Percentiles rank a stretch among this genome's conserved stretches.
These are phyloP conservation scores for Setaria italica DNA, from an alignment of 202 grass and related monocot species.

Conservation along the genomic window DNA sequence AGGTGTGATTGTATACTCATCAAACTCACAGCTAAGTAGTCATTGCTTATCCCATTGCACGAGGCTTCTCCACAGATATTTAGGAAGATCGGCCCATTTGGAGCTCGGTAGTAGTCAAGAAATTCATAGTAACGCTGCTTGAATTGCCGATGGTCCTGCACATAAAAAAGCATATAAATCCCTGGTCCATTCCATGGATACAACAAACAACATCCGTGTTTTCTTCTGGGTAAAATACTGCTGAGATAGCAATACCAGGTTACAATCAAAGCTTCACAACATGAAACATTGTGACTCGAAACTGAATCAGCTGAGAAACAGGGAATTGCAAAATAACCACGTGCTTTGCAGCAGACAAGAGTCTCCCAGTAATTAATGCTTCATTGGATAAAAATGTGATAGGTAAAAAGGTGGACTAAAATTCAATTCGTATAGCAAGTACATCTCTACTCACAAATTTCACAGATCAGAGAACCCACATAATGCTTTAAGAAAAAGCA, in stretches of 20 bases:
- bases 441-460: background rate
- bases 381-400: background rate
- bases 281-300: background rate
- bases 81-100: constrained; percentile 84
- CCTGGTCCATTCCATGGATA: constrained; percentile 7
- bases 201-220: background rate
- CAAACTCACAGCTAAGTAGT: constrained; percentile 86
- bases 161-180: constrained; percentile 17
- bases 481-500: background rate
- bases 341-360: background rate
- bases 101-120: constrained; percentile 75
- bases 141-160: constrained; percentile 87
- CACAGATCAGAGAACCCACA: background rate
- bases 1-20: constrained; percentile 16
- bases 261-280: constrained; percentile 19
- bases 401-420: background rate
- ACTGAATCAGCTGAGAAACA: background rate
- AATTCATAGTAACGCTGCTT: constrained; percentile 89
- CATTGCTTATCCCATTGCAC: constrained; percentile 80
- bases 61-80: constrained; percentile 86
- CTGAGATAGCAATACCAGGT: background rate
- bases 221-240: background rate
- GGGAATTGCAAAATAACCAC: background rate
- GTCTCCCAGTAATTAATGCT: background rate
- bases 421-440: background rate